Base-by-base conservation (phyloP, 495 filamentous ascomycete species). In the Penicillium flavigenum region DNA sequence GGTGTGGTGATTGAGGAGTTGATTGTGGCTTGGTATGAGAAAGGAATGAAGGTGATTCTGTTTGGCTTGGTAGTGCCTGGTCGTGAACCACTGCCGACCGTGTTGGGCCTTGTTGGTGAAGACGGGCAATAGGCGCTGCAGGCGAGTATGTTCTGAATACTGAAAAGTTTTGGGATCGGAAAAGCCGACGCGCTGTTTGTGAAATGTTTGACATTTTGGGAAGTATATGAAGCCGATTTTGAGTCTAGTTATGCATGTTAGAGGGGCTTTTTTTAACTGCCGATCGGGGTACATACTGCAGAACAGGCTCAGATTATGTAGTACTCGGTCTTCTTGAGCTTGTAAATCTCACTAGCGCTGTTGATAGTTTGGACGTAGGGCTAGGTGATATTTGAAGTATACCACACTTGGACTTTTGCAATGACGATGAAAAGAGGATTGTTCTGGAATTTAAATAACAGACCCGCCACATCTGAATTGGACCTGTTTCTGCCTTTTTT, bases 1-100 rank as follows among this genome's bases (percentile, higher is more conserved):
- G 27, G 12, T 27, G 50, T 20, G 47, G 17, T 31, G 53, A 49
- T 31, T 31, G 29, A 11, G 29, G 29, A 2, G 29, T 31, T 10
- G 29, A 11, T 47, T 48, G 39, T 49, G 50, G 52, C 53, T 58
- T 49, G 36, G 55, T 56, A 14, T 42, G 59, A 27, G 62, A 56
- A 5, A 54, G 43, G 43, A 62, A 70, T 43, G 51, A 43, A 7
- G 57, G 17, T 22, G 32, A 19, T 41, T 62, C 56, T 31, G 48
- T 51, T 32, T 67, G 66, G 29, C 14, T 48, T 50, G 66, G 64
- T 22, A 69, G 54, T 38, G 66, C 66, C 51, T 63, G 66, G 29
- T 69, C 64, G 24, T 69, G 66, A 22, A 69, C 66, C 0, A 69
- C 66, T 0, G 66, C 64, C 1, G 66, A 69, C 19, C 64, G 66